phyloP scores from a whole-genome alignment of 192 early-diverging fungal species.

The Podila epigama region DNA sequence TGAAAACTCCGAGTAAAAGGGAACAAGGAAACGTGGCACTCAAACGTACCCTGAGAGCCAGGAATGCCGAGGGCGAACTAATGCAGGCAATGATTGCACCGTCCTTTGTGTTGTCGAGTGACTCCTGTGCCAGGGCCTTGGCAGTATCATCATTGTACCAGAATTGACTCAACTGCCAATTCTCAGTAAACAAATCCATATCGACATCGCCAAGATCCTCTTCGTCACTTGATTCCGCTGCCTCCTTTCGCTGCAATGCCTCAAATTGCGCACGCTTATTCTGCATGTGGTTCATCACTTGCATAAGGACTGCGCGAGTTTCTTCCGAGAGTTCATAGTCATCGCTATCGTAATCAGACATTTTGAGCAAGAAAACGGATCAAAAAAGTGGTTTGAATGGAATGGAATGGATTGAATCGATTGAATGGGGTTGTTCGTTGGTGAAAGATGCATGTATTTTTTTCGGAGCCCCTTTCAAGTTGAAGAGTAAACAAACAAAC shows the following conservation, averaged over 20 bases:
- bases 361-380: background rate
- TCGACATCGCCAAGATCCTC: slow-evolving; percentile 50
- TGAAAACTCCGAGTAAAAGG: too few relatives aligned
- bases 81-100: slow-evolving; percentile 63
- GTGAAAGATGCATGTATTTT: background rate
- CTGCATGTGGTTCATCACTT: slow-evolving; percentile 72
- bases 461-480: too few relatives aligned
- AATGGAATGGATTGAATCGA: background rate
- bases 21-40: background rate
- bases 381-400: background rate
- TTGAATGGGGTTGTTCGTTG: too few relatives aligned
- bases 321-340: slow-evolving; percentile 55
- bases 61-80: slow-evolving; percentile 68
- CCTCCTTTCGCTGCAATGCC: slow-evolving; percentile 58
- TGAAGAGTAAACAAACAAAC: too few relatives aligned
- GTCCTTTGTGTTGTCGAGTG: slow-evolving; percentile 39
- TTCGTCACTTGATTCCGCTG: slow-evolving; percentile 60
- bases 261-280: slow-evolving; percentile 70
- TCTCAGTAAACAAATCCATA: slow-evolving; percentile 78
- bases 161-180: slow-evolving; percentile 78
- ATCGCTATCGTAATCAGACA: background rate
- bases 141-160: slow-evolving; percentile 58
- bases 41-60: slow-evolving; percentile 63
- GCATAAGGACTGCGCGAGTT: slow-evolving; percentile 63
- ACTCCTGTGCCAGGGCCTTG: slow-evolving; percentile 42